phyloP scores from a whole-genome alignment of 768 basidiomycete species.

The Astraeus odoratus region DNA sequence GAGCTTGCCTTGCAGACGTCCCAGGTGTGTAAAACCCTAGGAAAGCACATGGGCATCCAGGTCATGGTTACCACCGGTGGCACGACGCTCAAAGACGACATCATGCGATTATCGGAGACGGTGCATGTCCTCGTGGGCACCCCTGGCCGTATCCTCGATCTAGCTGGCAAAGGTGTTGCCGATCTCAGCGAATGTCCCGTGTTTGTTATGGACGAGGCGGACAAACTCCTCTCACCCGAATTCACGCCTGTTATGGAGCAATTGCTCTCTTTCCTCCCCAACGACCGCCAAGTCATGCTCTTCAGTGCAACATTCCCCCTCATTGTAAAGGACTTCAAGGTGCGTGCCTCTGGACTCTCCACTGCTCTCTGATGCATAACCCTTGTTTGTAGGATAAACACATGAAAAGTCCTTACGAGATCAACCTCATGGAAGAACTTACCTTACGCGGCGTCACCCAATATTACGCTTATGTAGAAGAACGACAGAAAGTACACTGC shows the following conservation, averaged over 20 bases:
- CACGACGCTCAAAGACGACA: conserved; percentile 97
- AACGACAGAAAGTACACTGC: conserved; percentile 99
- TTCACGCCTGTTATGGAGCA: conserved; percentile 99
- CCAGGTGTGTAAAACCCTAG: conserved; percentile 97
- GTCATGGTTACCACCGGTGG: conserved; percentile 99
- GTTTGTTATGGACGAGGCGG: conserved; percentile 99
- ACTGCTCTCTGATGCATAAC: conserved; percentile 6
- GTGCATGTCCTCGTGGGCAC: conserved; percentile 98
- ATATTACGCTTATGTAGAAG: conserved; percentile 99
- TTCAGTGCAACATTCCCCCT: conserved; percentile 99
- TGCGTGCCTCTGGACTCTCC: conserved; percentile 19
- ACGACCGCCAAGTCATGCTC: conserved; percentile 92
- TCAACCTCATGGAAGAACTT: conserved; percentile 99
- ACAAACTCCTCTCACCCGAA: conserved; percentile 95
- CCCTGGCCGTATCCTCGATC: conserved; percentile 91
- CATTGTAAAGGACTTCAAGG: conserved; percentile 99
- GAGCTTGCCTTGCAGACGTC: conserved; percentile 96
- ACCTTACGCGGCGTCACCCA: conserved; percentile 98
- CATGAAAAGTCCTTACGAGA: conserved; percentile 93
- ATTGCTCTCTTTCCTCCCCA: conserved; percentile 76
- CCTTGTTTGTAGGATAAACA: conserved; percentile 69
- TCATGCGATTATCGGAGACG: conserved; percentile 79
- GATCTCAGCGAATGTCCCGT: conserved; percentile 92
- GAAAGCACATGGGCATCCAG: conserved; percentile 91
- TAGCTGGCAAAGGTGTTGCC: conserved; percentile 88